Conservation (phyloP, 2,329 filamentous ascomycete genomes). For the Botryotinia narcissicola region DNA sequence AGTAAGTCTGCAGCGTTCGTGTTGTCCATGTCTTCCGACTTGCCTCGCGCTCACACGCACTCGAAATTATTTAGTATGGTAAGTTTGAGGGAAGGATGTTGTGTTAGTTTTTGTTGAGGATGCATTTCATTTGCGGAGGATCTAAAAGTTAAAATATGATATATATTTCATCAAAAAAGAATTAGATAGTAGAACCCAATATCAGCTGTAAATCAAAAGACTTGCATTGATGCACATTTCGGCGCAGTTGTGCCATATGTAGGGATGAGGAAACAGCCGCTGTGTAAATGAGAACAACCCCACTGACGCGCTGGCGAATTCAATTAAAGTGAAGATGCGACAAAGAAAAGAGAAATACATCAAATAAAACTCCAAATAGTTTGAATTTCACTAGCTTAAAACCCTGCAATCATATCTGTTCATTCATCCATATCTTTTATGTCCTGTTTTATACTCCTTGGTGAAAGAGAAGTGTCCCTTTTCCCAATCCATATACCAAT, state of each 20-base stretch:
- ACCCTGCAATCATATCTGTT: background rate
- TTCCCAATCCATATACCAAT: background rate
- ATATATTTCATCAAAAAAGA: background rate
- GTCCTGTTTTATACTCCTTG: background rate
- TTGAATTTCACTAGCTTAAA: background rate
- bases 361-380: background rate
- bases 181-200: too few relatives aligned
- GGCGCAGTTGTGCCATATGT: background rate
- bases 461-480: background rate
- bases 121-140: too few relatives aligned
- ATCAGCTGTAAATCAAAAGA: background rate
- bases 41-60: too few relatives aligned
- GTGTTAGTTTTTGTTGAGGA: too few relatives aligned
- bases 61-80: too few relatives aligned
- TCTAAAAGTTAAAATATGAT: too few relatives aligned
- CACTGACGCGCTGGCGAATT: background rate
- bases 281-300: background rate
- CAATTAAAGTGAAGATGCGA: background rate
- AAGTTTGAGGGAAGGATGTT: too few relatives aligned
- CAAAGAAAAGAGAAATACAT: too few relatives aligned
- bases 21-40: too few relatives aligned
- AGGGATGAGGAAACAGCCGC: background rate
- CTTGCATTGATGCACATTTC: background rate
- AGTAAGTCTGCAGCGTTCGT: too few relatives aligned
- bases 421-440: conserved; percentile 2